Evolutionary conservation across 192 early-diverging fungal species (phyloP).

Genomic region (Fimicolochytrium jonesii): DNA sequence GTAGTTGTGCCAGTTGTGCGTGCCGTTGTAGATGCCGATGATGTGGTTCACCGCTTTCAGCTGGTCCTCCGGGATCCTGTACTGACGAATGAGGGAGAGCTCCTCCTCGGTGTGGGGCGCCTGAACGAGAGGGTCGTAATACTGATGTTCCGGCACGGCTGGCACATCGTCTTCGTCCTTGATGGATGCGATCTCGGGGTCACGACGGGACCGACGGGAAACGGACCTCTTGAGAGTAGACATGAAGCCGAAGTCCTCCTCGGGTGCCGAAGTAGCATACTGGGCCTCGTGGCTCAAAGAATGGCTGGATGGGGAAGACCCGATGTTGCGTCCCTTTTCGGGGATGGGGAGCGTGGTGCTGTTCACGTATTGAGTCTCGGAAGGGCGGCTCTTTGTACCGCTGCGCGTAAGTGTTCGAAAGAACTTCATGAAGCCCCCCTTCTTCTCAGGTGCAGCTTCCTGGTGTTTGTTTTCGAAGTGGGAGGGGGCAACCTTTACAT

Average conservation of each 20-base stretch:
- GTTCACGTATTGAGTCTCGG: no score
- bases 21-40: slow-evolving; percentile 69
- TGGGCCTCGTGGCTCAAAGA: neutral
- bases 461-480: neutral
- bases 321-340: no score
- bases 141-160: slow-evolving; percentile 10
- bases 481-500: no score
- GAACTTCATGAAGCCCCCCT: slow-evolving; percentile 18
- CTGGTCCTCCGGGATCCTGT: slow-evolving; percentile 61
- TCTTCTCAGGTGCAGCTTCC: slow-evolving; percentile 8
- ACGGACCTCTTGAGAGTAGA: slow-evolving; percentile 24
- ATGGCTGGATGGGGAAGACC: neutral
- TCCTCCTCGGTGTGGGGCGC: slow-evolving; percentile 30
- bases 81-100: slow-evolving; percentile 32
- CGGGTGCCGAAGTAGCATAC: slow-evolving; percentile 18
- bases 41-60: slow-evolving; percentile 67
- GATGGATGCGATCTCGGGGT: slow-evolving; percentile 8
- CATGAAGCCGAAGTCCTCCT: slow-evolving; percentile 23
- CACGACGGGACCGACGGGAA: slow-evolving; percentile 23
- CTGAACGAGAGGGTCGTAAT: slow-evolving; percentile 39
- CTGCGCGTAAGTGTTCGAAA: slow-evolving; percentile 30
- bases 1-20: slow-evolving; percentile 96
- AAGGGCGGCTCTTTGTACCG: neutral
- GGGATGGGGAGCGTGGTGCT: no score
- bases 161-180: neutral